Conservation (phyloP, 2,329 filamentous ascomycete genomes). For the Atkinsonella hypoxylon region DNA sequence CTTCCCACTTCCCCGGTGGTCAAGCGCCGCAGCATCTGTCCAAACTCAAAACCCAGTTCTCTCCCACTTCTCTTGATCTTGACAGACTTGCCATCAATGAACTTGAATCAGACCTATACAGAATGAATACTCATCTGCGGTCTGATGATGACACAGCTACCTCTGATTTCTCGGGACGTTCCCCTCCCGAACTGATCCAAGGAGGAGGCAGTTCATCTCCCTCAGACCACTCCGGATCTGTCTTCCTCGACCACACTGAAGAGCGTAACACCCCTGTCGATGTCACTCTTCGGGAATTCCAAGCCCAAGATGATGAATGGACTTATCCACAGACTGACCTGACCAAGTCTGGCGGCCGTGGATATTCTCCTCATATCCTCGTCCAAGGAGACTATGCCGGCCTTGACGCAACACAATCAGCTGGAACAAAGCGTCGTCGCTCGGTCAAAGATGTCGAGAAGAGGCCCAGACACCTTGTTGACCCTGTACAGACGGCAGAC, state of each 20-base stretch:
- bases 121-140: slow-evolving; percentile 22
- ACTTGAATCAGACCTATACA: slow-evolving; percentile 19
- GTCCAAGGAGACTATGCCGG: slow-evolving; percentile 18
- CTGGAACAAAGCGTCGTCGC: slow-evolving; percentile 25
- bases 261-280: slow-evolving; percentile 18
- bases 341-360: slow-evolving; percentile 18
- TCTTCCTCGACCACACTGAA: slow-evolving; percentile 19
- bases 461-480: slow-evolving; percentile 24
- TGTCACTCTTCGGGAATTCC: slow-evolving; percentile 22
- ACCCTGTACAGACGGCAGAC: slow-evolving; percentile 33
- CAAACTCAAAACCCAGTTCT: slow-evolving; percentile 22
- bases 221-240: slow-evolving; percentile 26
- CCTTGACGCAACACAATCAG: slow-evolving; percentile 12
- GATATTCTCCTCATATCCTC: slow-evolving; percentile 21
- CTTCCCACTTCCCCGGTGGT: slow-evolving; percentile 17
- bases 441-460: slow-evolving; percentile 22
- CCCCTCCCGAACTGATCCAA: slow-evolving; percentile 25
- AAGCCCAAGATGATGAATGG: slow-evolving; percentile 28
- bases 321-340: slow-evolving; percentile 25
- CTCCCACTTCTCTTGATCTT: slow-evolving; percentile 20
- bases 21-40: slow-evolving; percentile 18
- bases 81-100: slow-evolving; percentile 19
- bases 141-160: slow-evolving; percentile 20
- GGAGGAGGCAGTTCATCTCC: slow-evolving; percentile 27
- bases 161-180: slow-evolving; percentile 26